phyloP scores from a whole-genome alignment of 1,139 yeast species.

The Lipomyces yarrowii region DNA sequence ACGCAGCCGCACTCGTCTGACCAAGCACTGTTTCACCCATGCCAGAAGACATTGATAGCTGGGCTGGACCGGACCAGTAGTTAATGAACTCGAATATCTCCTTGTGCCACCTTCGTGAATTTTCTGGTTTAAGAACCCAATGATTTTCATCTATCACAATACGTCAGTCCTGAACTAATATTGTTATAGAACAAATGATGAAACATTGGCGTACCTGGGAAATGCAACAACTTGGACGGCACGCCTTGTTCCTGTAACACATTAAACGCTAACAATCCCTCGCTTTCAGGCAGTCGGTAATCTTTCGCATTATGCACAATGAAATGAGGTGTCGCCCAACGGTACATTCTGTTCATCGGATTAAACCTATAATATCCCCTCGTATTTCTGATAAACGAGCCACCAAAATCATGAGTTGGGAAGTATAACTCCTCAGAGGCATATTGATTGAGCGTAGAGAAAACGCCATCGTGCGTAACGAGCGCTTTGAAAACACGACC shows the following conservation, averaged over 20 bases:
- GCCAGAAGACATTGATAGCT: neutral
- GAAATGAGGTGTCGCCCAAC: conserved; percentile 35
- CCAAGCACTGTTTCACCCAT: neutral
- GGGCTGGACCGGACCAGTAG: conserved; percentile 10
- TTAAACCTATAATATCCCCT: conserved; percentile 32
- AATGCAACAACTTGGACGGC: conserved; percentile 33
- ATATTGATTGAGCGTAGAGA: conserved; percentile 31
- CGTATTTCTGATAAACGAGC: conserved; percentile 31
- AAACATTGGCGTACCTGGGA: conserved; percentile 24
- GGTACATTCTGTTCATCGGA: conserved; percentile 32
- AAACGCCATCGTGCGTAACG: conserved; percentile 35
- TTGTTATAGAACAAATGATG: neutral
- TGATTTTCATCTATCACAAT: conserved; percentile 32
- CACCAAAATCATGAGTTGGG: conserved; percentile 34
- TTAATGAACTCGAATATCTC: conserved; percentile 33
- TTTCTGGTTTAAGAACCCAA: conserved; percentile 35
- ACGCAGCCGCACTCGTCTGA: conserved; percentile 7
- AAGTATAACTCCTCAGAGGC: conserved; percentile 34
- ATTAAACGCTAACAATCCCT: conserved; percentile 34
- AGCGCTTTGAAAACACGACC: conserved; percentile 34
- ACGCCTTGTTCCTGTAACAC: conserved; percentile 32
- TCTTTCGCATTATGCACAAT: conserved; percentile 33
- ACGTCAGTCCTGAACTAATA: neutral
- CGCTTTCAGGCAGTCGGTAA: conserved; percentile 34
- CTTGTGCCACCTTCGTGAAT: conserved; percentile 34